These are phyloP conservation scores for Fragaria ananassa DNA, from an alignment of 306 rosid genomes.

Conservation along the genomic window DNA sequence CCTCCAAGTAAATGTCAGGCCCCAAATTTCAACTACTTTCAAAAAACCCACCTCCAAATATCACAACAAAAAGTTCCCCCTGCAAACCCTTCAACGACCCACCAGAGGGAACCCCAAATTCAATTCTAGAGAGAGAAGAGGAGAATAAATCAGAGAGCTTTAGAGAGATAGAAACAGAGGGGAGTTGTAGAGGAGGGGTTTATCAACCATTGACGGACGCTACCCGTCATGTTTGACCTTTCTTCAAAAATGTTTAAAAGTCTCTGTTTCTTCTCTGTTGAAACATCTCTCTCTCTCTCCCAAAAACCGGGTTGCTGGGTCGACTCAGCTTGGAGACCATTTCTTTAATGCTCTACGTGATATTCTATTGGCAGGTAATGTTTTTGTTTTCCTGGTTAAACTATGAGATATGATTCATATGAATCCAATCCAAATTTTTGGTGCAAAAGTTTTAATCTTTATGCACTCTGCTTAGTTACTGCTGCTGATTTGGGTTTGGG, in stretches of 20 bases:
- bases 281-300: conserved; percentile 21
- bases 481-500: not conserved
- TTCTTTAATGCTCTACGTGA: not conserved
- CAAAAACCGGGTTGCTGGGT: not conserved
- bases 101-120: conserved; percentile 1
- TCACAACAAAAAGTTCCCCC: conserved; percentile 31
- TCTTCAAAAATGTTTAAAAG: conserved; percentile 29
- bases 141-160: not conserved
- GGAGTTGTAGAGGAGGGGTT: conserved; percentile 47
- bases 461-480: not conserved
- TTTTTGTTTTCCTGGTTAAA: not conserved
- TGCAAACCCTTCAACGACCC: conserved; percentile 35
- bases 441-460: not conserved
- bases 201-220: conserved; percentile 73
- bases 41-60: conserved; percentile 27
- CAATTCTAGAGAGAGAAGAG: conserved; percentile 2
- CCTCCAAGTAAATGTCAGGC: conserved; percentile 22
- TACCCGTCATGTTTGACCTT: conserved; percentile 76
- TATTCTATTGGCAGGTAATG: not conserved
- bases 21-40: conserved; percentile 21
- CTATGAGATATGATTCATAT: not conserved
- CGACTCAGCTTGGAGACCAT: not conserved
- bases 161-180: conserved; percentile 15
- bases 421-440: not conserved
- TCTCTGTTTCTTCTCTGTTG: conserved; percentile 32